A percentile compares a stretch with the other conserved stretches of the same genome.
These are phyloP conservation scores for Lindgomyces ingoldianus DNA, from an alignment of 495 filamentous ascomycete species.

Conservation along the genomic window DNA sequence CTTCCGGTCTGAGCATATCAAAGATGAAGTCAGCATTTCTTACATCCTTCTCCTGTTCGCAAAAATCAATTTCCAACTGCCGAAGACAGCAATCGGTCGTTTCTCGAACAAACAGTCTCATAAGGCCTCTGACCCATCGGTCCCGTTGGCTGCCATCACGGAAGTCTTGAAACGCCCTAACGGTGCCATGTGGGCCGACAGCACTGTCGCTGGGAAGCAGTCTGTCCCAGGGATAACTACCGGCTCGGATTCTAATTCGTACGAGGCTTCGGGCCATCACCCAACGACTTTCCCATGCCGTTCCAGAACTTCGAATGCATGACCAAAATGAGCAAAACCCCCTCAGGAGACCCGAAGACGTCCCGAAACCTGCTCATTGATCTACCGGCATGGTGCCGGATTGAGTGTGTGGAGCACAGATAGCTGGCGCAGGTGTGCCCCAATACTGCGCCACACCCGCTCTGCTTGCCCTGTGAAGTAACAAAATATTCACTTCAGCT, in stretches of 20 bases:
- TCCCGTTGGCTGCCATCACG: constrained; percentile 15
- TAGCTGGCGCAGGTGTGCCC: not conserved
- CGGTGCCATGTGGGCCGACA: constrained; percentile 1
- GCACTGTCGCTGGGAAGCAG: not conserved
- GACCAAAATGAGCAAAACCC: not conserved
- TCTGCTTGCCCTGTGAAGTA: not conserved
- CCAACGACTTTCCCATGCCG: not conserved
- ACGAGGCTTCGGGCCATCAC: not conserved
- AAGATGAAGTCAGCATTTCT: not conserved
- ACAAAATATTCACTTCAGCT: constrained; percentile 12
- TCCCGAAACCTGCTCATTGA: not conserved
- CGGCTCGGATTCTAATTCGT: not conserved
- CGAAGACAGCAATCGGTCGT: not conserved
- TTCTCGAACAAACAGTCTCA: not conserved
- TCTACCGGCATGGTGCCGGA: constrained; percentile 4
- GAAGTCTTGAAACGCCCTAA: constrained; percentile 17
- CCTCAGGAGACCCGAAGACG: not conserved
- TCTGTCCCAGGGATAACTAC: not conserved
- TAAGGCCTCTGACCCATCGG: not conserved
- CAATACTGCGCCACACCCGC: constrained; percentile 13
- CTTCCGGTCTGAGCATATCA: not conserved
- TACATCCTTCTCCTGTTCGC: not conserved
- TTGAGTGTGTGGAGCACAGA: not conserved
- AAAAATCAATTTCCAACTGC: not conserved
- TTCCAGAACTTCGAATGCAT: not conserved